Evolutionary conservation across 805 yeast genomes (phyloP).

Genomic region (Blastobotrys americana): DNA sequence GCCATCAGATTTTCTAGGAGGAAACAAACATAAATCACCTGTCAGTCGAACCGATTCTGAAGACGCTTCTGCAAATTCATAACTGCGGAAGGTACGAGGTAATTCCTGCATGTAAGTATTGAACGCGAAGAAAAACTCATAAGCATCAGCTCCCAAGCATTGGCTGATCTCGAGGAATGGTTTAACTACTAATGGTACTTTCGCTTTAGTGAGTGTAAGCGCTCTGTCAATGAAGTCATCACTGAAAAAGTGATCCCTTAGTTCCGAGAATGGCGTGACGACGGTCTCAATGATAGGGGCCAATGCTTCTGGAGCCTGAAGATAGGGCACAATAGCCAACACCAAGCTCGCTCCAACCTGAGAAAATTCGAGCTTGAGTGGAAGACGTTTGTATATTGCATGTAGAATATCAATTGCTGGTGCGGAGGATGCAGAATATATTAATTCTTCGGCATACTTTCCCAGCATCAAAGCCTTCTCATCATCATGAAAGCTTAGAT

Average conservation of each 20-base stretch:
- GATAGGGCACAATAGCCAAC: conserved; percentile 41
- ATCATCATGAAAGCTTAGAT: neutral
- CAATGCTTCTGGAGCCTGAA: conserved; percentile 41
- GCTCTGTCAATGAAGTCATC: conserved; percentile 39
- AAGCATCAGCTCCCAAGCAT: conserved; percentile 57
- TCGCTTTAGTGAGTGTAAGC: conserved; percentile 54
- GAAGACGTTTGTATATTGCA: neutral
- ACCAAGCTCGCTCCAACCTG: conserved; percentile 20
- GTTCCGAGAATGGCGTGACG: conserved; percentile 30
- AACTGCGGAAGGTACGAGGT: conserved; percentile 35
- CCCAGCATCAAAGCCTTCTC: conserved; percentile 5
- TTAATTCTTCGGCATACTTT: conserved; percentile 1
- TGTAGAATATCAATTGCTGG: conserved; percentile 8
- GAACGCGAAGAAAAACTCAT: conserved; percentile 50
- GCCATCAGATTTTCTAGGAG: conserved; percentile 47
- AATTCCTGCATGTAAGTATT: conserved; percentile 53
- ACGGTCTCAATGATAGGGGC: conserved; percentile 38
- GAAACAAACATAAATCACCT: conserved; percentile 42
- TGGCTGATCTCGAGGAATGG: conserved; percentile 57
- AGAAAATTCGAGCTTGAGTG: conserved; percentile 8
- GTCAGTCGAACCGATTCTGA: conserved; percentile 48
- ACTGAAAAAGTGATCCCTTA: conserved; percentile 41
- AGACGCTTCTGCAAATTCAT: conserved; percentile 39
- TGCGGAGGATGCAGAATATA: conserved; percentile 3
- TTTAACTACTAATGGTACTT: conserved; percentile 58